A percentile compares a stretch with the other conserved stretches of the same genome.
phyloP scores from a whole-genome alignment of 2,329 filamentous ascomycete genomes.

The Graphium sp. region DNA sequence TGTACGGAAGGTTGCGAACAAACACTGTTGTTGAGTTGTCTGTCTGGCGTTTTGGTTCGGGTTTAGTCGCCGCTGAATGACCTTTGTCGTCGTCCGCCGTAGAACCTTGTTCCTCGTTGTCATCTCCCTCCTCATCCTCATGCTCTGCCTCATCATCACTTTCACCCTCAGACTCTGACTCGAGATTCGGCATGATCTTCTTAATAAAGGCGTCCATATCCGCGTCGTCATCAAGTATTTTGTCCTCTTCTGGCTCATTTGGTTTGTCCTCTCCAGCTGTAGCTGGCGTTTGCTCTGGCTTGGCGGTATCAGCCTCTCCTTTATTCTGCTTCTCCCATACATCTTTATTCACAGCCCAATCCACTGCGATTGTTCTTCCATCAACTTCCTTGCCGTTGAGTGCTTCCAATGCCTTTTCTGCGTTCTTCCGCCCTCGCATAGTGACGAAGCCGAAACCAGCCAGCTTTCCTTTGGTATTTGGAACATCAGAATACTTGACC shows the following conservation, averaged over 20 bases:
- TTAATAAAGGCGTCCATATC: conserved; percentile 34
- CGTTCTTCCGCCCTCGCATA: conserved; percentile 75
- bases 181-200: conserved; percentile 37
- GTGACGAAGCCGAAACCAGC: conserved; percentile 89
- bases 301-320: conserved; percentile 3
- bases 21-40: conserved; percentile 72
- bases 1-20: conserved; percentile 87
- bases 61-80: conserved; percentile 18
- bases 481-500: conserved; percentile 73
- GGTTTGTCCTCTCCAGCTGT: conserved; percentile 11
- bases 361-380: conserved; percentile 76
- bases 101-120: conserved; percentile 23
- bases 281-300: neutral
- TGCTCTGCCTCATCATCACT: conserved; percentile 25
- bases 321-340: conserved; percentile 61
- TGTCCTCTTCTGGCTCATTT: conserved; percentile 9
- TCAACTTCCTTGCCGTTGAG: conserved; percentile 86
- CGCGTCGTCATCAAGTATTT: conserved; percentile 20
- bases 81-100: conserved; percentile 29
- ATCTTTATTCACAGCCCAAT: conserved; percentile 90
- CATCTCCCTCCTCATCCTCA: conserved; percentile 22
- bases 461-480: conserved; percentile 59
- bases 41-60: conserved; percentile 18
- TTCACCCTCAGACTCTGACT: conserved; percentile 36
- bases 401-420: conserved; percentile 68